Evolutionary conservation across 1,284 basidiomycete species (phyloP).

Genomic region (Rhodofomes roseus): DNA sequence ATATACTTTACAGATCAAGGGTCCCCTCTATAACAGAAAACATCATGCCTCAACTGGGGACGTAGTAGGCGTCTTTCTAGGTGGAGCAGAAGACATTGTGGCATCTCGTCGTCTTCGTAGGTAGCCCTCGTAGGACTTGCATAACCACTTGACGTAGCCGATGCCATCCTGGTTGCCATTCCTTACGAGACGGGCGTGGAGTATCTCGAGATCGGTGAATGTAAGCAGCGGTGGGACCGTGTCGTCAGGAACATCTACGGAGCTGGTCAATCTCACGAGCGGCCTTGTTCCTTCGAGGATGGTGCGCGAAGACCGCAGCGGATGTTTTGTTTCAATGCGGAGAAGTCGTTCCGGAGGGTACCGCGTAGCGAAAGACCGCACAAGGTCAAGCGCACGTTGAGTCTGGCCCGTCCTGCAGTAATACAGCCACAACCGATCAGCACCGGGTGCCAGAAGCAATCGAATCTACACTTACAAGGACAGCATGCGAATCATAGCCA

Average conservation of each 20-base stretch:
- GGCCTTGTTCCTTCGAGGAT: constrained; percentile 49
- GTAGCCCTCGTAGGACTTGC: constrained; percentile 63
- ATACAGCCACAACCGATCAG: background rate
- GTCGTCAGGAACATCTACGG: constrained; percentile 57
- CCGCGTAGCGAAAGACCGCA: constrained; percentile 51
- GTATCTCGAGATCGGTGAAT: constrained; percentile 60
- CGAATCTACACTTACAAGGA: constrained; percentile 46
- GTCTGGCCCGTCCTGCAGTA: constrained; percentile 44
- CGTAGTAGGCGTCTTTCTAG: background rate
- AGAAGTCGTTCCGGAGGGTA: constrained; percentile 54
- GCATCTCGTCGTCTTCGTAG: constrained; percentile 55
- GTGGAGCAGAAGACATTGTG: constrained; percentile 18
- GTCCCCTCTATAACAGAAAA: background rate
- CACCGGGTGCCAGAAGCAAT: constrained; percentile 2
- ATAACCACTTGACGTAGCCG: constrained; percentile 61
- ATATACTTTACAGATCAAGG: background rate
- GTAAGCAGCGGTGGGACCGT: constrained; percentile 63
- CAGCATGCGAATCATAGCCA: constrained; percentile 60
- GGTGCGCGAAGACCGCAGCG: constrained; percentile 52
- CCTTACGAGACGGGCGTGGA: constrained; percentile 61
- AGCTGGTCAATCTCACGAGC: constrained; percentile 58
- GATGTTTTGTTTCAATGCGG: constrained; percentile 33
- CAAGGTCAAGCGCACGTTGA: constrained; percentile 46
- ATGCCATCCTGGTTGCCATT: constrained; percentile 39
- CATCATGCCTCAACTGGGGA: background rate